Base-by-base conservation (phyloP, 2,329 filamentous ascomycete species). In the Trichoderma polysporum region DNA sequence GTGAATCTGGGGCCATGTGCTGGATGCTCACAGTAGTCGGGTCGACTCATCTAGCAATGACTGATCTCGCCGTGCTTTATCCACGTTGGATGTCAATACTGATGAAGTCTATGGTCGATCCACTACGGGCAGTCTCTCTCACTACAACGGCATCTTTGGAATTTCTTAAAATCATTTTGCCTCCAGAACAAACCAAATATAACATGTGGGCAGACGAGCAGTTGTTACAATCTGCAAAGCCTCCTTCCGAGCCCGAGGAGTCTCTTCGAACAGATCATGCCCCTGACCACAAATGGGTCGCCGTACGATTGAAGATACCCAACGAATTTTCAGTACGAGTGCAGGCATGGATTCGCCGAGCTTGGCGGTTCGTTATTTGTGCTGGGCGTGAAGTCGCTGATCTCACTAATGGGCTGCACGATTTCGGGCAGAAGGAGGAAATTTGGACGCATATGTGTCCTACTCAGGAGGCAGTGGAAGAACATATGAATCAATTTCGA, bases 11-110 rank as follows among this genome's bases (percentile, higher is more conserved):
- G 12, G 76, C 76, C 2, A 76, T 79, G 1, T 81, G 79, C 53
- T 86, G 83, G 83, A 82, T 85, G 75, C 75, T 84, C 73, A 82
- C 83, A 29, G 79, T 85, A 59, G 79, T 81, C 41, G 89, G 89
- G 29, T 88, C 87, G 1, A 85, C 90, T 1, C 88, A 91, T 73
- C 79, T 91, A 33, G 86, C 84, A 5, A 88, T 90, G 73, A 88
- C 85, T 2, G 88, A 91, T 76, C 91, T 91, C 72, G 85, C 86
- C 1, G 77, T 91, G 1, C 77, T 91, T 19, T 91, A 90, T 71
- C 86, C 84, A 4, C 81, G 83, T 47, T 79, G 87, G 70, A 85
- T 85, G 73, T 84, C 85, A 1, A 74, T 87, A 9, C 76, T 90
- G 15, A 79, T 88, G 69, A 91, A 91, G 74, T 85, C 85, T 59